Evolutionary conservation across 305 asterid species (phyloP), one percentile per base, ranked within the genome.

Genomic region (Rubia tinctorum): DNA sequence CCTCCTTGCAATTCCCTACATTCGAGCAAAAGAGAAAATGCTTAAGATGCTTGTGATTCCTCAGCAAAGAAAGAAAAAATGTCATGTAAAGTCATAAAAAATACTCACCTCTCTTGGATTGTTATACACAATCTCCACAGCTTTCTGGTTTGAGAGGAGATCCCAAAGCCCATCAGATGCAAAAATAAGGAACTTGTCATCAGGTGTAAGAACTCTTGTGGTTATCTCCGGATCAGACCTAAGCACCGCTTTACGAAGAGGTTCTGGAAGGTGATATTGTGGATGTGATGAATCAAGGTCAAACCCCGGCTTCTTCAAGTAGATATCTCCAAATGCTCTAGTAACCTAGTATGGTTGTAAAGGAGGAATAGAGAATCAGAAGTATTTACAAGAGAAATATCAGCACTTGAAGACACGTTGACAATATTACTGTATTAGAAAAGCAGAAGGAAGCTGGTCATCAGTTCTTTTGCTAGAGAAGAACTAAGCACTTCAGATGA

Each of bases 141-240:
- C 97, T 81, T 90, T 85, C 76, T 91, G 92, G 79, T 90, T 90
- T 44, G 87, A 80, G 75, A 91, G 68, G 78, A 78, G 84, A 20
- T 94, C 98, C 97, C 98, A 94, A 59, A 94, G 89, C 69, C 98
- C 98, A 77, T 88, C 91, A 9, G 99, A 90, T 61, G 66, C 66
- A 61, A 61, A 61, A 27, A 61, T 61, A 23, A 61, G n/a, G 39
- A 61, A 61, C 39, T 84, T 90, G 80, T 92, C 96, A 7, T 69
- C 71, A 20, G 83, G 82, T 55, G 80, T 87, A 71, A 94, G 69
- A 20, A 37, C 68, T 80, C 88, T 82, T 12, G 86, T 80, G 73
- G 13, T 66, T 49, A 92, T 76, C 77, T 88, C 58, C 5, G 99
- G 99, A 76, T 92, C 99, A 34, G 97, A 84, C 77, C 92, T 86